These are phyloP conservation scores for Juglanconis sp. DNA, from an alignment of 2,329 filamentous ascomycete species.

Conservation along the genomic window DNA sequence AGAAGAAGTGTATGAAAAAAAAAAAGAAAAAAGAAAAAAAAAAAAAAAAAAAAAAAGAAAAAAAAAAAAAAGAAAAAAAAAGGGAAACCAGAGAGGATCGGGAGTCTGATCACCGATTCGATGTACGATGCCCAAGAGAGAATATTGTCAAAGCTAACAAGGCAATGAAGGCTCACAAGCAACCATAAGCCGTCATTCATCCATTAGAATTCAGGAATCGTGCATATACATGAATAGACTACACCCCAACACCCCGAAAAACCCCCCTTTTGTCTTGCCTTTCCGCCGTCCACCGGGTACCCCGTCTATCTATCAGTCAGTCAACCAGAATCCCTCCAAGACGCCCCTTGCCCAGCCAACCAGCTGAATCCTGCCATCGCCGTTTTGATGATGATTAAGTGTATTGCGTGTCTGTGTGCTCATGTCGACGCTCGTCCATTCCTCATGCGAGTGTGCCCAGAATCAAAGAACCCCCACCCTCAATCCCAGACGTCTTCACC, in stretches of 20 bases:
- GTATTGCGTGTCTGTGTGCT: background rate
- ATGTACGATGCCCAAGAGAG: too few relatives aligned
- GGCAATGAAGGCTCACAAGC: background rate
- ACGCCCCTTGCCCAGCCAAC: background rate
- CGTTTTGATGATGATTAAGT: background rate
- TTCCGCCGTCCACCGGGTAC: background rate
- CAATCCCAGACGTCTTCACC: background rate
- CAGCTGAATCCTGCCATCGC: background rate
- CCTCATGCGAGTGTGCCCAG: background rate
- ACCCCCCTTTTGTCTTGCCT: background rate
- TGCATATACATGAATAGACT: conserved; percentile 3
- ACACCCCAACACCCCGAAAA: background rate
- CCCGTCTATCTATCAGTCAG: background rate
- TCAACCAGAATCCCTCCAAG: background rate
- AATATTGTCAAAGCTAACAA: too few relatives aligned
- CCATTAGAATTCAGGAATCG: background rate
- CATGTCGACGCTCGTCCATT: background rate
- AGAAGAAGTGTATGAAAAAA: background rate
- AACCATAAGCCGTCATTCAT: background rate
- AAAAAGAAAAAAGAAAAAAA: background rate
- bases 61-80: background rate
- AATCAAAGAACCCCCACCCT: background rate
- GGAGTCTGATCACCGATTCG: too few relatives aligned
- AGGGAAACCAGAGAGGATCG: too few relatives aligned
- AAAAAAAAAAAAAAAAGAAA: conserved; percentile 4